Base-by-base conservation (phyloP, 1,284 basidiomycete species). In the Thelephora terrestris region DNA sequence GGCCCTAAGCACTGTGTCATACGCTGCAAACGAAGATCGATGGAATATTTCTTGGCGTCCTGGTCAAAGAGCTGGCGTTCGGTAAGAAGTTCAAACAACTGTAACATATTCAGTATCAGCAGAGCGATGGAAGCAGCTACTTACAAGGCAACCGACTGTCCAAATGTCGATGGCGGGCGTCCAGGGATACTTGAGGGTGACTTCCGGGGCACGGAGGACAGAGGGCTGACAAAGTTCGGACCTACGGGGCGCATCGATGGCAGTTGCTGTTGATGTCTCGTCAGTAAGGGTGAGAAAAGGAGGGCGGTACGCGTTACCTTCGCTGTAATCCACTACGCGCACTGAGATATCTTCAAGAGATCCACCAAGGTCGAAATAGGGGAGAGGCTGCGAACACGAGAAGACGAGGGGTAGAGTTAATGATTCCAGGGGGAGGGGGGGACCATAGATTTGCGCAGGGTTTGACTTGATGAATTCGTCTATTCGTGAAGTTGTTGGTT, bases 91-190 rank as follows among this genome's bases (percentile, higher is more conserved):
- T 54, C 47, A 27, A 48, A 54, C 5, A 45, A 29, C 53, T 54
- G 46, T 14, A 24, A 23, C 34, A n/a, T 36, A n/a, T 12, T n/a
- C 34, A 40, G 37, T 40, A 23, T 3, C 1, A n/a, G 20, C 32
- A 50, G 34, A 12, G 34, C 10, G 34, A 36, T 36, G 20, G 37
- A 38, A 34, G 42, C 21, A 5, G 1, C 14, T 9, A 40, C 51
- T 47, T 23, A 55, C 54, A 46, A 51, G 36, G 46, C 50, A 52
- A 9, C 54, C 54, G 6, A 55, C 18, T 1, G 50, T 39, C 54
- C 54, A 55, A 27, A 53, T 49, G 45, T 55, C 52, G 35, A 47
- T 18, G 4, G 52, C 37, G 2, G 45, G 38, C 7, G 50, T 47
- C 45, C 54, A 52, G 2, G 45, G 29, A 17, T 50, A 21, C 16